A percentile compares a stretch with the other conserved stretches of the same genome.
Evolutionary conservation across 140 eudicot genomes (phyloP).

Genomic region (Ambrosia hybrid): DNA sequence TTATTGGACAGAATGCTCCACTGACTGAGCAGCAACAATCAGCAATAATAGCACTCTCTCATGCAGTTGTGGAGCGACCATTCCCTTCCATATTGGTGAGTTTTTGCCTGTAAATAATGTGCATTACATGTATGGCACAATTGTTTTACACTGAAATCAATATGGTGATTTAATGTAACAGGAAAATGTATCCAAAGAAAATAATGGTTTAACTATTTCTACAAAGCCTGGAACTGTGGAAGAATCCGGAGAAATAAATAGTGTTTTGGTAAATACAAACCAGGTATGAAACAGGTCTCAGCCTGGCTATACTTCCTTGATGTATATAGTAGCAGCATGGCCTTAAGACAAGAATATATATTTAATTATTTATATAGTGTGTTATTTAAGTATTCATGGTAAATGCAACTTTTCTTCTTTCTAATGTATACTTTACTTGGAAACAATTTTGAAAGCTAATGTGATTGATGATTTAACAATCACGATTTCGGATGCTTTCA

Average conservation of each 20-base stretch:
- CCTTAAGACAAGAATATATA: background rate
- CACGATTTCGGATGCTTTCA: too few relatives aligned
- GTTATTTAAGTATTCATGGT: background rate
- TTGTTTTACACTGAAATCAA: background rate
- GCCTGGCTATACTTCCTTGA: constrained; percentile 1
- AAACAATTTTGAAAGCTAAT: too few relatives aligned
- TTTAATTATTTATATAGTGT: constrained; percentile 10
- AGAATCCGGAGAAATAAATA: constrained; percentile 64
- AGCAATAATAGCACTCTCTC: constrained; percentile 85
- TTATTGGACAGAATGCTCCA: constrained; percentile 75
- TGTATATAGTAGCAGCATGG: constrained; percentile 8
- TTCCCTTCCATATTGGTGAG: constrained; percentile 78
- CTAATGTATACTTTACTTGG: too few relatives aligned
- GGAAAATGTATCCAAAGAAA: constrained; percentile 48
- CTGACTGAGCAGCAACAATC: constrained; percentile 94
- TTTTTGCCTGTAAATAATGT: background rate
- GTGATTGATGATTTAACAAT: too few relatives aligned
- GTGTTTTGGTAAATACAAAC: constrained; percentile 86
- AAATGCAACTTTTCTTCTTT: background rate
- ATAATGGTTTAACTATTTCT: constrained; percentile 56
- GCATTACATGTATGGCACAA: background rate
- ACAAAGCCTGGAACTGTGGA: constrained; percentile 58
- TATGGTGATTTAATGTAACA: constrained; percentile 41
- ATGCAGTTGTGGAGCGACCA: constrained; percentile 91
- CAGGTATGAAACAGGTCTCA: constrained; percentile 40